Evolutionary conservation across 345 rosid genomes (phyloP), one percentile per base, ranked within the genome.

Genomic region (Lumnitzera littorea): DNA sequence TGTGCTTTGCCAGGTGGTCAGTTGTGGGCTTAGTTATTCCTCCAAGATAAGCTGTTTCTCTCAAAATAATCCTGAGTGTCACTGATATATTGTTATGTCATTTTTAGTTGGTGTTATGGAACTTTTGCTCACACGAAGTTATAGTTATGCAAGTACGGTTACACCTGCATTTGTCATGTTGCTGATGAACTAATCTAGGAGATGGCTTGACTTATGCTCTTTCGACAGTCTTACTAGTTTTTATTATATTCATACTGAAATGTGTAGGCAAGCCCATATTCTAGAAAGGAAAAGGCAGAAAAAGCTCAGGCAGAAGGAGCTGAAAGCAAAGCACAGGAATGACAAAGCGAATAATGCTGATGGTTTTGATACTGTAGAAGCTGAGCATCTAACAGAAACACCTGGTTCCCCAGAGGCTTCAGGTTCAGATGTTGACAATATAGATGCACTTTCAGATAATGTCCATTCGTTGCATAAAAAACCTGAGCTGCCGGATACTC

Each of bases 221-320:
- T 36, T 36, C 7, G 43, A 36, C 31, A 27, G 31, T 27, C 31
- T 24, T 60, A 13, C 46, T 24, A 55, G 55, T 53, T 46, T 48
- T 41, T 58, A 12, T 63, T 67, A 43, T 43, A 62, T 51, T 48
- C 53, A 48, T 15, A 60, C 31, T 60, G 67, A 56, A 54, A 48
- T 53, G 51, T 60, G 58, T 62, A 94, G 96, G 74, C 92, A 80
- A 70, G 88, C 86, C 57, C 89, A 84, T 74, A 80, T 85, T 61
- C 66, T 81, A 80, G 95, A 91, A 74, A 80, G 79, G 82, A 95
- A 80, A 74, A 84, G 84, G 78, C 87, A 74, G 80, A 91, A 84
- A 67, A 86, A 83, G 73, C 87, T 84, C 43, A 75, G 96, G 79
- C 96, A 84, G 74, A 94, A 84, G 68, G 92, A 86, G 58, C 92